A percentile compares a stretch with the other conserved stretches of the same genome.
These are phyloP conservation scores for Phytophthora colocasiae DNA, from an alignment of 352 stramenopile genomes.

Conservation along the genomic window DNA sequence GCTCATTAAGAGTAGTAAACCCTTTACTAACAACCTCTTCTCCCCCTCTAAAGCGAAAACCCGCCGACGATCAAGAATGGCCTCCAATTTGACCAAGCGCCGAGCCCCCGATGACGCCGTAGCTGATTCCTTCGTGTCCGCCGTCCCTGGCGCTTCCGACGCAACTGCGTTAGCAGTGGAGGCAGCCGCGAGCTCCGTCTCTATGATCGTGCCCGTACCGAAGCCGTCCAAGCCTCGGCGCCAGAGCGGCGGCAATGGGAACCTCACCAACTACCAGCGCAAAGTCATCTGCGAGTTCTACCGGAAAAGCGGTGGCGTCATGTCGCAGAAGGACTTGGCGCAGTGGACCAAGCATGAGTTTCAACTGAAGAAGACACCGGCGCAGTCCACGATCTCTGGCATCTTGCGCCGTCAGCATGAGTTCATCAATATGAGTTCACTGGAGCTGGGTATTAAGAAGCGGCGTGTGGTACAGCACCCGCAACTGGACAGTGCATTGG, in stretches of 20 bases:
- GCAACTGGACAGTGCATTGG: constrained; percentile 77
- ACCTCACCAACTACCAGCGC: constrained; percentile 86
- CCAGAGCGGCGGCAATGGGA: constrained; percentile 59
- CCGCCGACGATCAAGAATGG: constrained; percentile 6
- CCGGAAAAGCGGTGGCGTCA: constrained; percentile 77
- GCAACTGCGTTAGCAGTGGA: background rate
- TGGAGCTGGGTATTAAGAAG: constrained; percentile 87
- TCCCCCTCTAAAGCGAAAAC: constrained; percentile 3
- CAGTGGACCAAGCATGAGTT: constrained; percentile 91
- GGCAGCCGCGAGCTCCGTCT: background rate
- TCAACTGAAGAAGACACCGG: constrained; percentile 78
- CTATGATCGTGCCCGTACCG: background rate
- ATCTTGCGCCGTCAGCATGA: constrained; percentile 85
- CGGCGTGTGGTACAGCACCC: constrained; percentile 83
- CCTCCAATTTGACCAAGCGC: constrained; percentile 24
- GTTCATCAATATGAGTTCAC: constrained; percentile 85
- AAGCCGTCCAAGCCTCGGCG: constrained; percentile 23
- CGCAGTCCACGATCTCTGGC: constrained; percentile 85
- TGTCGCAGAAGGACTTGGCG: constrained; percentile 88
- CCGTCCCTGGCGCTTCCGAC: background rate
- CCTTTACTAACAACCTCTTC: background rate
- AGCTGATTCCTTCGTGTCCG: background rate
- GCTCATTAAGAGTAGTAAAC: background rate
- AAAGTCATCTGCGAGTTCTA: constrained; percentile 89
- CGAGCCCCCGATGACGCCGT: background rate